Evolutionary conservation across 2,329 filamentous ascomycete species (phyloP).

Genomic region (Didymella keratinophila): DNA sequence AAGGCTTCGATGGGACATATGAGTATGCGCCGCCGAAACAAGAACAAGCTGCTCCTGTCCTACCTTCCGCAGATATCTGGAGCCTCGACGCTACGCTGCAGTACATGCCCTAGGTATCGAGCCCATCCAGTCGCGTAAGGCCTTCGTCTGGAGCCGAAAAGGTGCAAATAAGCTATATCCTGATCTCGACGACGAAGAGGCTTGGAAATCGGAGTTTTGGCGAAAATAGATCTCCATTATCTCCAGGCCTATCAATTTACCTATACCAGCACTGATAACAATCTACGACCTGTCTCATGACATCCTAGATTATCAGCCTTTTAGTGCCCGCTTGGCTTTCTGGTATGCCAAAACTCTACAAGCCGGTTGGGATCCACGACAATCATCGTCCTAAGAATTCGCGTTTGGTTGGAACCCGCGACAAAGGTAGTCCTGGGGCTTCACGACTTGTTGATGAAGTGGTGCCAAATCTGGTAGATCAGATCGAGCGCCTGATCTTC

Average conservation of each 20-base stretch:
- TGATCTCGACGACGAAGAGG: background rate
- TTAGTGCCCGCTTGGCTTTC: conserved; percentile 17
- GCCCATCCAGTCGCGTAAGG: conserved; percentile 19
- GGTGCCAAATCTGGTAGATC: conserved; percentile 4
- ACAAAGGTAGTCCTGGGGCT: conserved; percentile 11
- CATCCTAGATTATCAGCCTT: conserved; percentile 12
- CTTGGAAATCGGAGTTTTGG: conserved; percentile 12
- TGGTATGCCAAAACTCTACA: conserved; percentile 26
- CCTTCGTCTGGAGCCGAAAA: conserved; percentile 17
- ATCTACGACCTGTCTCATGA: conserved; percentile 1
- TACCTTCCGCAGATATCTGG: conserved; percentile 34
- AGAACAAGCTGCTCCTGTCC: conserved; percentile 18
- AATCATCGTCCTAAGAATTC: conserved; percentile 6
- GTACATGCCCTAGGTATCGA: conserved; percentile 21
- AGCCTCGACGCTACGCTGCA: conserved; percentile 37
- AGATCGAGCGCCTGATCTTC: conserved; percentile 3
- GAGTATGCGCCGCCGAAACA: conserved; percentile 31
- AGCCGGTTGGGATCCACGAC: background rate
- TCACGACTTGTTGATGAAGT: background rate
- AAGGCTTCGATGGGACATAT: conserved; percentile 25
- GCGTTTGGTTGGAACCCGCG: background rate
- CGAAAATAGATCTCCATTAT: background rate
- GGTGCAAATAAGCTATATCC: background rate
- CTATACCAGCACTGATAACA: background rate
- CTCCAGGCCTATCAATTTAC: conserved; percentile 2